Evolutionary conservation across 148 eudicot species (phyloP).

Genomic region (Beta vulgaris): DNA sequence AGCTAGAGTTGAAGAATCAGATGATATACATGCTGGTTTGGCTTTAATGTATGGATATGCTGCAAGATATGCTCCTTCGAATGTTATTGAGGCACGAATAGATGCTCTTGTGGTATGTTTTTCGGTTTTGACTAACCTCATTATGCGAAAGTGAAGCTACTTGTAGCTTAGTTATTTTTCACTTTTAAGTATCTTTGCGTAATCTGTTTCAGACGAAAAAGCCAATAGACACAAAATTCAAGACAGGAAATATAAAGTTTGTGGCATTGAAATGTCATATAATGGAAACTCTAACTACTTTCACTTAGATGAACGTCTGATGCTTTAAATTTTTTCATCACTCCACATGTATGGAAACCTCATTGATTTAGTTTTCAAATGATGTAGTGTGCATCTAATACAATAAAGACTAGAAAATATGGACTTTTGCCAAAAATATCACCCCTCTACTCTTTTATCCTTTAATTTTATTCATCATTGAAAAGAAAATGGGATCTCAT

Average conservation of each 20-base stretch:
- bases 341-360: neutral
- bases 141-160: too few relatives aligned
- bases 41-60: conserved; percentile 99
- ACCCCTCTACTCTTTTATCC: neutral
- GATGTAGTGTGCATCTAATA: neutral
- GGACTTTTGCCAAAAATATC: neutral
- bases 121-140: neutral
- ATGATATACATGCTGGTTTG: conserved; percentile 95
- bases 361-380: neutral
- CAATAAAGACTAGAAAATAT: neutral
- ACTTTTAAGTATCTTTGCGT: neutral
- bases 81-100: conserved; percentile 95
- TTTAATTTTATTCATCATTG: neutral
- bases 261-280: neutral
- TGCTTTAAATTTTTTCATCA: neutral
- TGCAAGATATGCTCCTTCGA: conserved; percentile 96
- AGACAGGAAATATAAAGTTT: neutral
- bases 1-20: conserved; percentile 83
- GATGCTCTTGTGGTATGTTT: conserved; percentile 92
- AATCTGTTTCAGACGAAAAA: neutral
- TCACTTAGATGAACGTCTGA: neutral
- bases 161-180: too few relatives aligned
- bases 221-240: neutral
- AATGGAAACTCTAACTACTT: neutral
- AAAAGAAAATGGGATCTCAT: neutral